phyloP scores from a whole-genome alignment of 805 yeast genomes.

The Wickerhamomyces mucosus region DNA sequence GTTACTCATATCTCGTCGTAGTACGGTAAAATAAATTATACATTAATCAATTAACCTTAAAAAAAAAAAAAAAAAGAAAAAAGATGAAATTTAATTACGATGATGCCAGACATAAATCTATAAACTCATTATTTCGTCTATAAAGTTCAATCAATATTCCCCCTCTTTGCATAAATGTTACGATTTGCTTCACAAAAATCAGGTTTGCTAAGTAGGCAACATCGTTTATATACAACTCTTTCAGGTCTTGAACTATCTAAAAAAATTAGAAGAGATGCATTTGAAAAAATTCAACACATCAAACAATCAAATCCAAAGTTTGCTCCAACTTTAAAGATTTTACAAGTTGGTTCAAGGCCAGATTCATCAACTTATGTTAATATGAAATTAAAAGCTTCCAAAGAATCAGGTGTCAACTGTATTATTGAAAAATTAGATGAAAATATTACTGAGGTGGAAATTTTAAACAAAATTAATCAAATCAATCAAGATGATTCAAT shows the following conservation, averaged over 20 bases:
- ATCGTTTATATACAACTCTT: conserved; percentile 22
- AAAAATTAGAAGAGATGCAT: conserved; percentile 33
- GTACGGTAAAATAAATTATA: too few relatives aligned
- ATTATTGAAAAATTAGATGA: conserved; percentile 50
- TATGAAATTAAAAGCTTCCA: conserved; percentile 73
- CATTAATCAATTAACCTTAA: too few relatives aligned
- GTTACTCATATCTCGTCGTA: too few relatives aligned
- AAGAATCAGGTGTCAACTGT: conserved; percentile 59
- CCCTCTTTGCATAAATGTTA: conserved; percentile 1
- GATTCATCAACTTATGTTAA: conserved; percentile 77
- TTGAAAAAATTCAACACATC: conserved; percentile 24
- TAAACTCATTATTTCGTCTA: too few relatives aligned
- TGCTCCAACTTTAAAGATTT: conserved; percentile 55
- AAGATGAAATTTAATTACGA: too few relatives aligned
- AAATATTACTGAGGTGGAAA: conserved; percentile 42
- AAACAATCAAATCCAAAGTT: conserved; percentile 37
- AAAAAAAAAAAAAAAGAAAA: too few relatives aligned
- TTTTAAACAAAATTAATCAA: conserved; percentile 41
- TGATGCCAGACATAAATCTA: too few relatives aligned
- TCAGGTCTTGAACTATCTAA: conserved; percentile 41
- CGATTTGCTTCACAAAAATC: neutral
- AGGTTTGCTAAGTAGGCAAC: conserved; percentile 13
- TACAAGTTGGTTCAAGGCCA: conserved; percentile 71
- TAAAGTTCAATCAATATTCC: too few relatives aligned
- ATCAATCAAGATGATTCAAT: conserved; percentile 52